A percentile compares a stretch with the other conserved stretches of the same genome.
phyloP scores from a whole-genome alignment of 176 grass and related monocot species.

The Hyparrhenia diplandra region DNA sequence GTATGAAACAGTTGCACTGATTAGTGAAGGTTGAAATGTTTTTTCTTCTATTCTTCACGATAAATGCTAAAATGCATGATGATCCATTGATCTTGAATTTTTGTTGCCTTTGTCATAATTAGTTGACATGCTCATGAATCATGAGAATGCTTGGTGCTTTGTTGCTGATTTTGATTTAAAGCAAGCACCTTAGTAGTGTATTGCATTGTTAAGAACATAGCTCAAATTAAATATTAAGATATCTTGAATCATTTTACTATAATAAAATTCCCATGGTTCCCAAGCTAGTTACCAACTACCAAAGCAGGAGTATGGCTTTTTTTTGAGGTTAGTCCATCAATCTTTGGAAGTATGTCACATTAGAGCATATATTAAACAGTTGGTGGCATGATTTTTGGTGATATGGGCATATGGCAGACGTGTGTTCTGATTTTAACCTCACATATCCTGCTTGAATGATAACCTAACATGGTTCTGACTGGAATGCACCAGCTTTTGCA shows the following conservation, averaged over 20 bases:
- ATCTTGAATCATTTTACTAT: not conserved
- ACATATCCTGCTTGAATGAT: conserved; percentile 1
- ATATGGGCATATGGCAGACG: not conserved
- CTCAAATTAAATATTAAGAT: not conserved
- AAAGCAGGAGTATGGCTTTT: not conserved
- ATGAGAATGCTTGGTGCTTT: not conserved
- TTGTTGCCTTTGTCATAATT: not conserved
- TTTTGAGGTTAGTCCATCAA: not conserved
- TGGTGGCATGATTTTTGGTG: not conserved
- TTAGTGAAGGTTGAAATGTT: conserved; percentile 40
- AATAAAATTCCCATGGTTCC: not conserved
- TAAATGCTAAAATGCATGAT: not conserved
- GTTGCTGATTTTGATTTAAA: not conserved
- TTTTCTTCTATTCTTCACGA: not conserved
- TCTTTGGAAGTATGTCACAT: not conserved
- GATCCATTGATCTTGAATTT: conserved; percentile 9
- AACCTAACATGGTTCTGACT: not conserved
- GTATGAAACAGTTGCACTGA: conserved; percentile 39
- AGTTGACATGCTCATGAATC: not conserved
- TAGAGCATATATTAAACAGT: not conserved
- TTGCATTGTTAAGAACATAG: not conserved
- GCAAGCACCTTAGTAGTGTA: not conserved
- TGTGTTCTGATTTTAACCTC: not conserved
- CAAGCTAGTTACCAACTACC: not conserved
- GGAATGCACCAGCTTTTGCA: not conserved